phyloP scores from a whole-genome alignment of 306 rosid genomes.

The Begonia masoniana region DNA sequence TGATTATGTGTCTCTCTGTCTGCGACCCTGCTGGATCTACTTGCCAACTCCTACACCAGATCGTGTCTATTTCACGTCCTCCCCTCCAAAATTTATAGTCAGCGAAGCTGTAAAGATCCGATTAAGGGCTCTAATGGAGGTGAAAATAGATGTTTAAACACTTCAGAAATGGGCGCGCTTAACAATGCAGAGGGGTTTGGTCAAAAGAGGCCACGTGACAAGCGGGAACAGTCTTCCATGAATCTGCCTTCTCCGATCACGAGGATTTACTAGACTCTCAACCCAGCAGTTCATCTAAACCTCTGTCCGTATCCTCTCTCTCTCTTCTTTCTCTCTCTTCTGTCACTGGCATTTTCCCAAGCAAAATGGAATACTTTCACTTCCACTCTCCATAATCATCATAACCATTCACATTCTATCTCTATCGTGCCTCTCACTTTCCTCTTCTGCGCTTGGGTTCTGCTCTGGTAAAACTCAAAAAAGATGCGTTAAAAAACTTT shows the following conservation, averaged over 20 bases:
- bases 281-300: conserved; percentile 5
- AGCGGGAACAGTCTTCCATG: conserved; percentile 91
- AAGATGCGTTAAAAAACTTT: conserved; percentile 1
- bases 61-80: no score
- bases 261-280: conserved; percentile 30
- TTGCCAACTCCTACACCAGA: no score
- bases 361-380: conserved; percentile 49
- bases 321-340: conserved; percentile 24
- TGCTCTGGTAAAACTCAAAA: no score
- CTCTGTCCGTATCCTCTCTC: conserved; percentile 72
- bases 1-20: no score
- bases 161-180: no score
- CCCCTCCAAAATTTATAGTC: no score
- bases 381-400: no score
- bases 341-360: conserved; percentile 70
- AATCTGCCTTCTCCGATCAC: conserved; percentile 99
- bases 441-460: conserved; percentile 8
- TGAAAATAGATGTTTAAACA: no score
- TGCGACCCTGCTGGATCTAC: no score
- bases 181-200: conserved; percentile 14
- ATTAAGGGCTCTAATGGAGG: no score
- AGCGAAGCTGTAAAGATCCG: no score
- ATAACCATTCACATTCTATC: no score
- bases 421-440: conserved; percentile 9
- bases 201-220: conserved; percentile 95